Evolutionary conservation across 768 basidiomycete genomes (phyloP), one percentile per base, ranked within the genome.

Genomic region (Porpolomopsis calyptriformis): DNA sequence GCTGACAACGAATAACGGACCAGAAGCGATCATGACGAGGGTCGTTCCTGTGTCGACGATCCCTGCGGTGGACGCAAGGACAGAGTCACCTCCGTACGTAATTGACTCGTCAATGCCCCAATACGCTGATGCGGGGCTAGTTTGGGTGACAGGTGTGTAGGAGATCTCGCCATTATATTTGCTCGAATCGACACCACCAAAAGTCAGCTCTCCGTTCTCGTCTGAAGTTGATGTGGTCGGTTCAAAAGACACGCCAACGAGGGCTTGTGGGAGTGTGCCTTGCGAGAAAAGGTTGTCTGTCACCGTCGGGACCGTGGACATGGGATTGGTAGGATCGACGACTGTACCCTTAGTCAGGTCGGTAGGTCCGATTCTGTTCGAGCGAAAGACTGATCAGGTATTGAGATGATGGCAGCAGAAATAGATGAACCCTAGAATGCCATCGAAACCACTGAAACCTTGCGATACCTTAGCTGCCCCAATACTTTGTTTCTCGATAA

Each of bases 61-160:
- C 42, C 71, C 71, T 38, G 65, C 61, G 29, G 61, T 58, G 29
- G 38, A 40, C 2, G 52, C 6, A 45, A 71, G 52, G 40, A 70
- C 61, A 2, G 59, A 55, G 2, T 52, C 54, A 23, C 31, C 48
- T n/a, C 63, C 68, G 49, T 67, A 70, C 6, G 52, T 55, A 42
- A 71, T 60, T 52, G 57, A 59, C 53, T 72, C 57, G 41, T 72
- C 58, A 49, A 72, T 65, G 27, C 71, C 71, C 72, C 71, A 73
- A 56, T 63, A 71, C 12, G 49, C 46, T 40, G 40, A 43, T 22
- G 64, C 62, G n/a, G 70, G 69, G 7, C 43, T 43, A 11, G 44
- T 49, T 18, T 33, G 34, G 24, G 56, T 59, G 43, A 59, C 42
- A 12, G 56, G 56, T 2, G 58, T 58, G 50, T 60, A 72, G 33